A percentile compares a stretch with the other conserved stretches of the same genome.
phyloP scores from a whole-genome alignment of 805 yeast species.

The Ogataea nonfermentans region DNA sequence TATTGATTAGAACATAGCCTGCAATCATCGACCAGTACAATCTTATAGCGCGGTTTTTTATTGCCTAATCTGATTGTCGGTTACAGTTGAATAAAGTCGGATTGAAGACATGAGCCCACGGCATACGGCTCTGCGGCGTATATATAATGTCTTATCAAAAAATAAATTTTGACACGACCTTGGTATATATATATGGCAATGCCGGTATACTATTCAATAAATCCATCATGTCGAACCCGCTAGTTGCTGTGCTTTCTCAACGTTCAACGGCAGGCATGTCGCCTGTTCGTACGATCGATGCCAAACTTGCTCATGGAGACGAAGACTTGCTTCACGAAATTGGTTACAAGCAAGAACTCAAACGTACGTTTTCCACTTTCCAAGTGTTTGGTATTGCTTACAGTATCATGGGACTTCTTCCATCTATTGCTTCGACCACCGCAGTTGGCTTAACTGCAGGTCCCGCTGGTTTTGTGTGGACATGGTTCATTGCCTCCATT shows the following conservation, averaged over 20 bases:
- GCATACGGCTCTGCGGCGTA: constrained; percentile 4
- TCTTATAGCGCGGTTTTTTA: not conserved
- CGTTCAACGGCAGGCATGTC: constrained; percentile 21
- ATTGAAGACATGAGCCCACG: not conserved
- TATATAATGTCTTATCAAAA: not conserved
- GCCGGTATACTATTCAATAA: not conserved
- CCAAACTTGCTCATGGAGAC: constrained; percentile 27
- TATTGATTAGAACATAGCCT: constrained; percentile 1
- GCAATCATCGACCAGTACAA: no score
- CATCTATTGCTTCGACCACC: constrained; percentile 58
- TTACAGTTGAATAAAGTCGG: not conserved
- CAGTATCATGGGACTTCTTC: constrained; percentile 69
- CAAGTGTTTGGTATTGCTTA: constrained; percentile 73
- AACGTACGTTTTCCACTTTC: constrained; percentile 56
- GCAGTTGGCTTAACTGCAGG: constrained; percentile 58
- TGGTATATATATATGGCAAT: not conserved
- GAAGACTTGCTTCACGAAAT: constrained; percentile 47
- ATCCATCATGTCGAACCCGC: constrained; percentile 1
- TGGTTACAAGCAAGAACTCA: constrained; percentile 69
- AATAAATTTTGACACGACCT: not conserved
- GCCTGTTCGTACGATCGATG: constrained; percentile 29
- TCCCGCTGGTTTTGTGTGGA: constrained; percentile 67
- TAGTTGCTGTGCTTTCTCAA: constrained; percentile 6
- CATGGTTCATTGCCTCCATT: constrained; percentile 61
- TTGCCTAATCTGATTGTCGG: constrained; percentile 1